These are phyloP conservation scores for Starmerella sp. DNA, from an alignment of 805 yeast genomes.

Conservation along the genomic window DNA sequence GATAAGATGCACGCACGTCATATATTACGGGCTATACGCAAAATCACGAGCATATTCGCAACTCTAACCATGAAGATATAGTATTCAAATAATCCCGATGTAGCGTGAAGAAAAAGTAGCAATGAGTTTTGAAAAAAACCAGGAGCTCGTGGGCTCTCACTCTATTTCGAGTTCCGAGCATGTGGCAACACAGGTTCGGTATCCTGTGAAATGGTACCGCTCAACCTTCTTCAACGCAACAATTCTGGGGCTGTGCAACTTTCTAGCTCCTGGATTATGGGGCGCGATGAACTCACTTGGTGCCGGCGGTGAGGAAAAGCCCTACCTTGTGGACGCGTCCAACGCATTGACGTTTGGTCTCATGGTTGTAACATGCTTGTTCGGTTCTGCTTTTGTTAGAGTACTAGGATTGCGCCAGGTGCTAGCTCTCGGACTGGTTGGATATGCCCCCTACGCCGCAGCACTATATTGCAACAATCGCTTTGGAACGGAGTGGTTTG, in stretches of 20 bases:
- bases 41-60: background rate
- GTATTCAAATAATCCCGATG: too few relatives aligned
- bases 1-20: slow-evolving; percentile 2
- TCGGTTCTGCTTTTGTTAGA: slow-evolving; percentile 13
- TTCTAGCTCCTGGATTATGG: slow-evolving; percentile 24
- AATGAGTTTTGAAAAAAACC: background rate
- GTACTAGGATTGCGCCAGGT: slow-evolving; percentile 17
- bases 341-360: slow-evolving; percentile 21
- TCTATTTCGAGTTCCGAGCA: background rate
- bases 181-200: background rate
- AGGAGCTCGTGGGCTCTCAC: background rate
- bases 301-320: slow-evolving; percentile 21
- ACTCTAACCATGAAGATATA: background rate
- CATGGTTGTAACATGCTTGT: slow-evolving; percentile 16
- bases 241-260: slow-evolving; percentile 18
- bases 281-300: slow-evolving; percentile 23
- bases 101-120: too few relatives aligned
- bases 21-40: background rate
- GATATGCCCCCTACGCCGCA: slow-evolving; percentile 23
- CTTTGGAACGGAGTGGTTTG: slow-evolving; percentile 22
- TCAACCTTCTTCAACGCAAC: slow-evolving; percentile 18
- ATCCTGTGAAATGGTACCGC: slow-evolving; percentile 15
- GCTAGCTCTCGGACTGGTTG: slow-evolving; percentile 19
- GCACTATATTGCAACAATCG: slow-evolving; percentile 20
- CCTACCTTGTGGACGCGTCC: slow-evolving; percentile 19